Evolutionary conservation across 352 stramenopile genomes (phyloP).

Genomic region (Globisporangium echinulatum): DNA sequence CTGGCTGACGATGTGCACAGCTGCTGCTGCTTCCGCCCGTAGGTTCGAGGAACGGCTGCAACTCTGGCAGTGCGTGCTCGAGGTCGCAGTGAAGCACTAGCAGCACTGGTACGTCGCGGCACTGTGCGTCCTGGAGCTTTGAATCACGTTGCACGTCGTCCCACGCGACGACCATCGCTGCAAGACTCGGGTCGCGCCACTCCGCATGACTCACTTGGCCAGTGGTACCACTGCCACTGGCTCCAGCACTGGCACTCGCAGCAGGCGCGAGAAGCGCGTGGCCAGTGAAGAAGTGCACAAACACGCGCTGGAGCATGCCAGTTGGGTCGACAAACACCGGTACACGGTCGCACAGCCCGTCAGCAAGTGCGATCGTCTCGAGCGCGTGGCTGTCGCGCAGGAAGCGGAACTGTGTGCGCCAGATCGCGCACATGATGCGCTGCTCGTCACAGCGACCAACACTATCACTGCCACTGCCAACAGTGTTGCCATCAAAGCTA

Average conservation of each 20-base stretch:
- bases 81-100: conserved; percentile 34
- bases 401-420: conserved; percentile 32
- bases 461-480: neutral
- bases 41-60: conserved; percentile 15
- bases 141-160: conserved; percentile 18
- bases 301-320: conserved; percentile 35
- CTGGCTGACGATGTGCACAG: conserved; percentile 9
- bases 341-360: conserved; percentile 27
- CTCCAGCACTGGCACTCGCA: neutral
- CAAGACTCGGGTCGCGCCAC: conserved; percentile 6
- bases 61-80: conserved; percentile 1
- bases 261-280: conserved; percentile 24
- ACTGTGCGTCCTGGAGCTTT: conserved; percentile 27
- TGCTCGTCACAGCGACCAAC: neutral
- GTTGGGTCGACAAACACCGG: conserved; percentile 37
- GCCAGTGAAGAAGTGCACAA: conserved; percentile 45
- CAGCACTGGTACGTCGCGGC: conserved; percentile 19
- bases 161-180: conserved; percentile 26
- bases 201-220: conserved; percentile 4
- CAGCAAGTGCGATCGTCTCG: conserved; percentile 17
- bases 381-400: conserved; percentile 11
- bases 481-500: neutral
- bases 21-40: conserved; percentile 3
- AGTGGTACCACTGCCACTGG: conserved; percentile 5
- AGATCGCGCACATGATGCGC: conserved; percentile 20